A percentile compares a stretch with the other conserved stretches of the same genome.
phyloP scores from a whole-genome alignment of 2,329 filamentous ascomycete species.

The Lachnellula hyalina region DNA sequence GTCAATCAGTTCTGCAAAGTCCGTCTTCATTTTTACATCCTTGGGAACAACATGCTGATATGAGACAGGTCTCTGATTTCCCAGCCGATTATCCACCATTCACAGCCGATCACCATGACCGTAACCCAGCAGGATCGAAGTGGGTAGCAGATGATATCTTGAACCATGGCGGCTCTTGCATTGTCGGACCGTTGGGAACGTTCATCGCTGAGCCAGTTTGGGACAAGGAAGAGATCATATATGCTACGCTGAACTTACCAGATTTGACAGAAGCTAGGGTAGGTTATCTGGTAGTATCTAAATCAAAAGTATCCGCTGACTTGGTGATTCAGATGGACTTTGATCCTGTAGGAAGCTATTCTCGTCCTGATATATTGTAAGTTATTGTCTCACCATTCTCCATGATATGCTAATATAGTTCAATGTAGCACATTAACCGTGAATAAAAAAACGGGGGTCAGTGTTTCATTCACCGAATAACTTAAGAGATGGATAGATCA shows the following conservation, averaged over 20 bases:
- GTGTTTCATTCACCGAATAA: no score
- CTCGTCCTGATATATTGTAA: no score
- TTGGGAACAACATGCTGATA: not conserved
- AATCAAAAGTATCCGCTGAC: no score
- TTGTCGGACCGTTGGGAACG: conserved; percentile 37
- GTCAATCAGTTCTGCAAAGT: conserved; percentile 38
- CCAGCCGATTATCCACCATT: conserved; percentile 39
- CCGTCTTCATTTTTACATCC: not conserved
- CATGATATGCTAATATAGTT: no score
- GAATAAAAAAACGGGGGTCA: no score
- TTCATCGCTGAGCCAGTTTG: conserved; percentile 36
- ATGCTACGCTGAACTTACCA: conserved; percentile 33
- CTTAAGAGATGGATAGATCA: no score
- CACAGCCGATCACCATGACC: conserved; percentile 34
- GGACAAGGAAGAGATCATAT: conserved; percentile 37
- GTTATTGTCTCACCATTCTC: no score
- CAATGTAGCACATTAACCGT: no score
- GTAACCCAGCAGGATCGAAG: conserved; percentile 31
- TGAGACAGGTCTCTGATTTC: conserved; percentile 32
- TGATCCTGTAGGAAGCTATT: no score
- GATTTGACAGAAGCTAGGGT: conserved; percentile 36
- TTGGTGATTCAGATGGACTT: no score
- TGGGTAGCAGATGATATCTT: conserved; percentile 36
- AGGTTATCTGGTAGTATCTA: conserved; percentile 4
- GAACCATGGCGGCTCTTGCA: conserved; percentile 37